phyloP scores from a whole-genome alignment of 2,329 filamentous ascomycete genomes.

The Spiromastix sp. region DNA sequence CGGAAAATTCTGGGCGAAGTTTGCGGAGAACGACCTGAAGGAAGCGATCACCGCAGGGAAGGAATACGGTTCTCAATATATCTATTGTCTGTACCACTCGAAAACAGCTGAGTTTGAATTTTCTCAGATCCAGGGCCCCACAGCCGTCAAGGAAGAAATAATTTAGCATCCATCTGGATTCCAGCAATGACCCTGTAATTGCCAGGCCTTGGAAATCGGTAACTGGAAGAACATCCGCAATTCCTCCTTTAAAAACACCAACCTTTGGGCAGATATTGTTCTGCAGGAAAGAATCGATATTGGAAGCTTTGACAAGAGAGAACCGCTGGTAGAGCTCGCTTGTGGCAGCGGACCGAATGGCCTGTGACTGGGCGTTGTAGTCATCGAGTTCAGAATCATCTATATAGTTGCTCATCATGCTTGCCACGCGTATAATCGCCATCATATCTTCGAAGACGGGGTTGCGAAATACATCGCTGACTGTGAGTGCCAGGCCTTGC shows the following conservation, averaged over 20 bases:
- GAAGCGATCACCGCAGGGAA: constrained; percentile 40
- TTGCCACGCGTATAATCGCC: constrained; percentile 15
- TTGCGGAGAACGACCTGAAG: constrained; percentile 50
- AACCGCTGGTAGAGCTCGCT: constrained; percentile 12
- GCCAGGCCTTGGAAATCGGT: constrained; percentile 49
- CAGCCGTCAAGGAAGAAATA: constrained; percentile 52
- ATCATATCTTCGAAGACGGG: constrained; percentile 32
- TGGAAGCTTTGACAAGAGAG: constrained; percentile 12
- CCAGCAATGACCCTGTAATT: constrained; percentile 44
- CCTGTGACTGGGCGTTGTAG: constrained; percentile 5
- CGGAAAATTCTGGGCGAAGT: constrained; percentile 40
- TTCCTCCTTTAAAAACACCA: constrained; percentile 34
- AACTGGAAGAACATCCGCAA: constrained; percentile 43
- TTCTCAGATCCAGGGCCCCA: constrained; percentile 40
- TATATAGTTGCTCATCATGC: constrained; percentile 9
- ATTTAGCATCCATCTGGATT: constrained; percentile 49
- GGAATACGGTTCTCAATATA: constrained; percentile 56
- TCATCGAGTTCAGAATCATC: constrained; percentile 5
- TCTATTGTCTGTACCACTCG: constrained; percentile 51
- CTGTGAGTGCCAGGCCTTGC: constrained; percentile 11
- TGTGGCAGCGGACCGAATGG: constrained; percentile 6
- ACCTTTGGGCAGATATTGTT: constrained; percentile 37
- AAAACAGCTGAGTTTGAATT: constrained; percentile 30
- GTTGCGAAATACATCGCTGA: constrained; percentile 14
- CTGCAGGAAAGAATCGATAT: constrained; percentile 28